Conservation (phyloP, 805 yeast species). For the Monosporozyma aerobia region DNA sequence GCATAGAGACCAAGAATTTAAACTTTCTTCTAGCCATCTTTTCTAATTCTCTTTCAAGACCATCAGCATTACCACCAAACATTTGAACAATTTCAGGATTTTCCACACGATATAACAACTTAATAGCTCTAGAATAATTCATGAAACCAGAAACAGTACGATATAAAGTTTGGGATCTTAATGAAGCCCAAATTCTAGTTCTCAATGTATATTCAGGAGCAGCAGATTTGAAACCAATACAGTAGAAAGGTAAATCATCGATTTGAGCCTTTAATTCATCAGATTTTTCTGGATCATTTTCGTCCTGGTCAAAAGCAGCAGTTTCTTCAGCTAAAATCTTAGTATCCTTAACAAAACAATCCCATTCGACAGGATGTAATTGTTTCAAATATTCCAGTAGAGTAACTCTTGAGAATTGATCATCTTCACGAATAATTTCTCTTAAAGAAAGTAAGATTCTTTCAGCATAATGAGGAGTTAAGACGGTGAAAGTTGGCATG, state of each 20-base stretch:
- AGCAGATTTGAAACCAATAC: slow-evolving; percentile 95
- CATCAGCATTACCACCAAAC: slow-evolving; percentile 98
- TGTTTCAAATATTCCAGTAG: slow-evolving; percentile 89
- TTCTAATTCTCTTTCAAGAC: slow-evolving; percentile 88
- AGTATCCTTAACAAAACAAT: slow-evolving; percentile 92
- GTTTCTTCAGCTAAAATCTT: slow-evolving; percentile 92
- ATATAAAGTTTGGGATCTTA: slow-evolving; percentile 92
- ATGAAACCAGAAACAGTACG: slow-evolving; percentile 97
- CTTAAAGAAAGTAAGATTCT: slow-evolving; percentile 87
- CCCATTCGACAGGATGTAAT: slow-evolving; percentile 96
- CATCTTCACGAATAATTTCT: slow-evolving; percentile 95
- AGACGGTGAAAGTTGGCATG: slow-evolving; percentile 98
- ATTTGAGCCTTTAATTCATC: slow-evolving; percentile 71
- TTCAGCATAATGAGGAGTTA: slow-evolving; percentile 94
- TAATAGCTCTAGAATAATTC: slow-evolving; percentile 96
- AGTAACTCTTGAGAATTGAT: slow-evolving; percentile 90
- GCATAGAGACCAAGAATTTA: slow-evolving; percentile 77
- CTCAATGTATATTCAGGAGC: slow-evolving; percentile 94
- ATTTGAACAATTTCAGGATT: slow-evolving; percentile 92
- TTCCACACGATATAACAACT: slow-evolving; percentile 86
- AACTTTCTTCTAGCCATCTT: slow-evolving; percentile 80
- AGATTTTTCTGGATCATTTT: slow-evolving; percentile 44
- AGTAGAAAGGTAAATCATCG: slow-evolving; percentile 88
- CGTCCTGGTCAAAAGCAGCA: slow-evolving; percentile 52
- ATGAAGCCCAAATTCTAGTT: slow-evolving; percentile 97